Evolutionary conservation across 495 filamentous ascomycete genomes (phyloP).

Genomic region (Penicillium samsonianum): DNA sequence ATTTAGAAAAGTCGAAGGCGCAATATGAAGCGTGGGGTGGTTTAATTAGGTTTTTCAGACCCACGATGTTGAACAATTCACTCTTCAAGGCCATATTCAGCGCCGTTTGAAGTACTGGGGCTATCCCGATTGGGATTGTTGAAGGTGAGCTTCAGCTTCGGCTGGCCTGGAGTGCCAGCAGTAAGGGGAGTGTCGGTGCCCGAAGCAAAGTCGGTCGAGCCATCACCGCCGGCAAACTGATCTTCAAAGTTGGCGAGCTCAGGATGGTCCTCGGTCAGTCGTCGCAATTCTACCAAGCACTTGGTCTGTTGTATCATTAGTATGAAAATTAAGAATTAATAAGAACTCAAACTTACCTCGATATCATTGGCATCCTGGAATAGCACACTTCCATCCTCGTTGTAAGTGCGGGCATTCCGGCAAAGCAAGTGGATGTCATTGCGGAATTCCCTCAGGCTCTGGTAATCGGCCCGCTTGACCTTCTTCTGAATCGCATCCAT

Average conservation of each 20-base stretch:
- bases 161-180: slow-evolving; percentile 51
- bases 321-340: slow-evolving; percentile 10
- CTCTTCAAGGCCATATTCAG: slow-evolving; percentile 38
- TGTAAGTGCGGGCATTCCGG: slow-evolving; percentile 89
- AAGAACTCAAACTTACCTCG: slow-evolving; percentile 63
- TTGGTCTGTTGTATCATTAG: slow-evolving; percentile 56
- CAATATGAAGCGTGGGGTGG: slow-evolving; percentile 9
- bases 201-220: slow-evolving; percentile 66
- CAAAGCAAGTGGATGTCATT: slow-evolving; percentile 82
- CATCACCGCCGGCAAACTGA: slow-evolving; percentile 55
- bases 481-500: slow-evolving; percentile 91
- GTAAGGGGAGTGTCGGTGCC: slow-evolving; percentile 71
- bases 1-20: slow-evolving; percentile 14
- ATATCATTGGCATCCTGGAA: slow-evolving; percentile 92
- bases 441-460: slow-evolving; percentile 73
- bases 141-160: slow-evolving; percentile 60
- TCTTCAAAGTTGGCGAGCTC: slow-evolving; percentile 73
- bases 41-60: not conserved
- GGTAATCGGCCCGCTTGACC: slow-evolving; percentile 93
- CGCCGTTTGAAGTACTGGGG: slow-evolving; percentile 30
- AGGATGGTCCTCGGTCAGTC: slow-evolving; percentile 68
- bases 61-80: slow-evolving; percentile 20
- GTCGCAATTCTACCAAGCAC: slow-evolving; percentile 65
- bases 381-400: slow-evolving; percentile 88
- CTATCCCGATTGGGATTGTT: slow-evolving; percentile 48